Base-by-base conservation (phyloP, 352 stramenopile species). In the Lagenidium giganteum region DNA sequence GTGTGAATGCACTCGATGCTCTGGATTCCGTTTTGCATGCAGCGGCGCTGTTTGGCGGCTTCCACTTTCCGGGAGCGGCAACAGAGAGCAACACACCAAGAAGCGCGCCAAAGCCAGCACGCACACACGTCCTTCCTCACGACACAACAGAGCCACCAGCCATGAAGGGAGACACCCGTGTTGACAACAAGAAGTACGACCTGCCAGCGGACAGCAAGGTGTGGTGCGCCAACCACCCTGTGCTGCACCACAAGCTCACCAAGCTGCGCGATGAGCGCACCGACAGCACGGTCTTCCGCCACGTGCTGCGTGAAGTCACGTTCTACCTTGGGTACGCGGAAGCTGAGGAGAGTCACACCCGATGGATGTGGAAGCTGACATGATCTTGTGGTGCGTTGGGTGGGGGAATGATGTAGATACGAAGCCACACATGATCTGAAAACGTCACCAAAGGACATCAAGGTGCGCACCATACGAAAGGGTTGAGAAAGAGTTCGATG, bases 241-340 rank as follows among this genome's bases (percentile, higher is more conserved):
- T 98, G 21, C 61, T 97, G 17, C 67, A 76, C 16, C 90, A 98
- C 64, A 98, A 98, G 64, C 79, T 98, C 32, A 96, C 86, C 16
- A 92, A 97, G 44, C 75, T 98, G 18, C 86, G 95, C 9, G 87
- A 95, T 30, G 90, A 92, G 26, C 70, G 76, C 45, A 98, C 94
- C 0, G 69, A 78, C 31, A 87, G 88, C 37, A 80, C 73, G 32
- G 67, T 96, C 8, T 98, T 98, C 57, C 90, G 95, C 42, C 60
- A 87, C 33, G 60, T 97, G 14, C 68, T 98, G 34, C 83, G 89
- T 26, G 95, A 98, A 78, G 83, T 99, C 29, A 98, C 95, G 18
- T 98, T 97, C 49, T 98, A 98, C 55, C 64, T 99, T 18, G 95
- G 90, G 51, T 98, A 85, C 51, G 88, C 83, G n/a, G n/a, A n/a